Evolutionary conservation across 306 rosid species (phyloP), one percentile per base, ranked within the genome.

Genomic region (Oemleria cerasiformis): DNA sequence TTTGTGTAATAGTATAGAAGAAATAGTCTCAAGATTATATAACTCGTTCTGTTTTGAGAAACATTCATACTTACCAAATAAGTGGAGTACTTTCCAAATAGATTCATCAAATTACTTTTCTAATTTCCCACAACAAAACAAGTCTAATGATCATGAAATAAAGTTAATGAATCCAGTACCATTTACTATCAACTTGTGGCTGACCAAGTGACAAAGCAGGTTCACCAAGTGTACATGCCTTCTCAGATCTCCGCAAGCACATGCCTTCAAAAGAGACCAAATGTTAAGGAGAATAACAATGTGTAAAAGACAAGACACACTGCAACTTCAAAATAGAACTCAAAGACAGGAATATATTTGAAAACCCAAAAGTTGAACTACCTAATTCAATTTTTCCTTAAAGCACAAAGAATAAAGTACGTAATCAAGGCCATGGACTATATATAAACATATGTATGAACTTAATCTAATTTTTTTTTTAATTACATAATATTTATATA

Each of bases 241-340:
- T 82, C 89, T 87, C 86, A 84, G 81, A 85, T 84, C 96, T 79
- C 80, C 88, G 88, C 74, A 80, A 84, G 88, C 99, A 94, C 96
- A 91, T 83, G 71, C 97, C 99, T 94, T 74, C 73, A 76, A 73
- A 30, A 83, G 67, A 80, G 69, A 87, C 73, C 54, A 77, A 65
- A 67, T 68, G 40, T 55, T 41, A 72, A 74, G 59, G 48, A 49
- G 72, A 65, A 81, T 80, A 59, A 82, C 74, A 78, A 67, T 39
- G 79, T 65, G 74, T 4, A 70, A 60, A 75, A 56, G 11, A 62
- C 43, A 63, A 39, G 2, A 40, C 7, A 16, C 5, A 44, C 14
- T 11, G 21, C 42, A 49, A 49, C 10, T 7, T 14, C 5, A 42
- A 49, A 20, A 19, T 10, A 34, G 67, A 15, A 44, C 20, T 34